phyloP scores from a whole-genome alignment of 345 rosid species.

The Aurinia saxatilis region DNA sequence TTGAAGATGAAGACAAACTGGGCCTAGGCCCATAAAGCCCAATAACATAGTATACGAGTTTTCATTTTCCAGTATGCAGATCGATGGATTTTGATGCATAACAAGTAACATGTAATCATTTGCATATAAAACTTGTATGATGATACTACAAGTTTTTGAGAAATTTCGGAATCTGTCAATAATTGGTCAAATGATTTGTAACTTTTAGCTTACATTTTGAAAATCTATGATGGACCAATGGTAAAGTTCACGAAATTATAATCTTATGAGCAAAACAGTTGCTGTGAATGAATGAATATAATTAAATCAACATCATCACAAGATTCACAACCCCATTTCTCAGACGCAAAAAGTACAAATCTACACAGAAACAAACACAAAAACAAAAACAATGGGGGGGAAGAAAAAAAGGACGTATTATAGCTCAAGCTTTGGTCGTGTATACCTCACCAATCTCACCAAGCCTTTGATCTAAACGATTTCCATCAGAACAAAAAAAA shows the following conservation, averaged over 20 bases:
- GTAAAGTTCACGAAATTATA: background rate
- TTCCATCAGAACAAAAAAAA: background rate
- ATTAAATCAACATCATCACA: background rate
- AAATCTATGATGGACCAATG: too few species aligned
- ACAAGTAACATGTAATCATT: too few species aligned
- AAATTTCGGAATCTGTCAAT: too few species aligned
- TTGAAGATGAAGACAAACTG: background rate
- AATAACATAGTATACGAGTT: too few species aligned
- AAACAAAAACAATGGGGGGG: background rate
- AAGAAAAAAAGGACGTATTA: background rate
- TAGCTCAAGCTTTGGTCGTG: background rate
- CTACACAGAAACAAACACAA: constrained; percentile 7
- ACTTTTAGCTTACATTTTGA: background rate
- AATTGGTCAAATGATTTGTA: too few species aligned
- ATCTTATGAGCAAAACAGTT: background rate
- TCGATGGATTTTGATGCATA: too few species aligned
- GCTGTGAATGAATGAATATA: constrained; percentile 5
- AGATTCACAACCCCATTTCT: background rate
- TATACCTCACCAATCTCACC: constrained; percentile 7
- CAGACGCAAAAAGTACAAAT: constrained; percentile 3
- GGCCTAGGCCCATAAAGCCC: constrained; percentile 17
- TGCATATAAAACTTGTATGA: too few species aligned
- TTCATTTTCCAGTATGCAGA: too few species aligned
- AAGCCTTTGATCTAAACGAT: constrained; percentile 12
- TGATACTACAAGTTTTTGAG: too few species aligned